Conservation (phyloP, 2,329 filamentous ascomycete genomes). For the Cordyceps cicadae region DNA sequence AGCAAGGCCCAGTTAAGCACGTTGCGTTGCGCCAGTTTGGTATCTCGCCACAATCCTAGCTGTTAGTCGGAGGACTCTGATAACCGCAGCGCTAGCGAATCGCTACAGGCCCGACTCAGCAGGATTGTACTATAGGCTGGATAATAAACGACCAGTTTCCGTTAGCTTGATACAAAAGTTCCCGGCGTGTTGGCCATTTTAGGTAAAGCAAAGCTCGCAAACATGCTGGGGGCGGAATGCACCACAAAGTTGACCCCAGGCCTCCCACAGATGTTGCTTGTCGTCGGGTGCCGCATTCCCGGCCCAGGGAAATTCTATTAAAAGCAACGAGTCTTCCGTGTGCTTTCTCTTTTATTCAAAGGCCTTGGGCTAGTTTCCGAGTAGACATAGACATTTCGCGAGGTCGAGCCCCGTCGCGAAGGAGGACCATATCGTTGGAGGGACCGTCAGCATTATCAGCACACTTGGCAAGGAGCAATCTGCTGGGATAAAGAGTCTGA, state of each 20-base stretch:
- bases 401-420: not conserved
- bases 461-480: not conserved
- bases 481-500: not conserved
- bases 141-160: not conserved
- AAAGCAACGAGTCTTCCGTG: not conserved
- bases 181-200: conserved; percentile 4
- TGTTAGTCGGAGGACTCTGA: not conserved
- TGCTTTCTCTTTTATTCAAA: not conserved
- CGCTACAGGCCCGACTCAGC: not conserved
- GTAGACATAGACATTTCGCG: not conserved
- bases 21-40: not conserved
- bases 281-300: not conserved
- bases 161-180: conserved; percentile 3
- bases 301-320: not conserved
- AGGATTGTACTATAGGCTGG: not conserved
- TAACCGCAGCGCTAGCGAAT: conserved; percentile 1
- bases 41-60: not conserved
- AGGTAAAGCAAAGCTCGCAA: not conserved
- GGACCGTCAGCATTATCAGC: not conserved
- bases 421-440: not conserved
- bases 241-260: not conserved
- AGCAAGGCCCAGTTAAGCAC: not conserved
- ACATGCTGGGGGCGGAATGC: not conserved
- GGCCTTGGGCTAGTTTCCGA: not conserved
- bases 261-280: not conserved